Base-by-base conservation (phyloP, 2,329 filamentous ascomycete species). In the Podosphaera xanthii region DNA sequence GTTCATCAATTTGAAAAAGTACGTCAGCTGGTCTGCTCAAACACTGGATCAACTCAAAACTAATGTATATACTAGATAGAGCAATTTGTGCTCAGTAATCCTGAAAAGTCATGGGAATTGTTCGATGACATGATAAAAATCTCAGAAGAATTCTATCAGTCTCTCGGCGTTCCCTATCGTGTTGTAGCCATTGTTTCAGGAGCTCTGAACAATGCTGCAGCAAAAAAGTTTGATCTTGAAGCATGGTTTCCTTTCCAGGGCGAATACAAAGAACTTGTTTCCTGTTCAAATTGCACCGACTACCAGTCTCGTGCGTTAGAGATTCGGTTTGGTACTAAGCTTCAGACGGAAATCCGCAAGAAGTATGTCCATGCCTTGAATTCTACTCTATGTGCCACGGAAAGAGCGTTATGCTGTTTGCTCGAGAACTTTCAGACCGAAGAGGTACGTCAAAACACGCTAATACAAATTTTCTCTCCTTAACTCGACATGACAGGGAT, bases 261-360 rank as follows among this genome's bases (percentile, higher is more conserved):
- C 67, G 92, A 97, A 73, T 98, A 97, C 79, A 97, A 97, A 75
- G 92, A 97, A 74, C 80, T 98, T 35, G 92, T 97, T 57, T 94
- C 87, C 30, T 95, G 90, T 78, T 94, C 88, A 62, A 98, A 98
- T 75, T 98, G 92, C 76, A 94, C 88, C 52, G 91, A 97, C 71
- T 97, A 97, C 76, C 92, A 98, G 76, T 89, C 88, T 33, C 81
- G 92, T 60, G 90, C 89, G 65, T 78, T 98, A 10, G 91, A 97
- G 72, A 94, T 98, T 66, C 81, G 92, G 61, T 95, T 84, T 67
- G 91, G 92, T 55, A 77, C 82, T 62, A 97, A 96, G 78, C 86
- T 84, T 70, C 83, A 86, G 71, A 90, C 83, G 35, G 87, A 90
- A 64, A 77, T 79, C 60, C 84, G 84, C 71, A 98, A 97, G 80